Base-by-base conservation (phyloP, 768 basidiomycete genomes). In the Brasilioporus rufonigricans region DNA sequence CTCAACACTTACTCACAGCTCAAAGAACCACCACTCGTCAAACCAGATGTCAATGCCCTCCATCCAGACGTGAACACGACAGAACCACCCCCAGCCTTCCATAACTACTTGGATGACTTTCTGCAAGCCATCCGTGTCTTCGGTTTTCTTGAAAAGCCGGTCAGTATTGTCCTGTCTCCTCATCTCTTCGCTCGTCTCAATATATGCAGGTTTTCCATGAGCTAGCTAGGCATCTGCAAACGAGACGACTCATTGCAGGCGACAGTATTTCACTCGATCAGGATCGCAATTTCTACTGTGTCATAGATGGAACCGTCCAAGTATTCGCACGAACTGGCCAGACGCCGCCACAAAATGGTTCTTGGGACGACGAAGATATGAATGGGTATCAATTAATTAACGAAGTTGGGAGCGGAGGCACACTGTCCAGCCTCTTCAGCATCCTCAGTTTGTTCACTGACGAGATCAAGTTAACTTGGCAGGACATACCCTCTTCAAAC, bases 41-140 rank as follows among this genome's bases (percentile, higher is more conserved):
- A 93, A 63, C 83, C 88, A 0, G 90, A 92, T 65, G 87, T 86
- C 14, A 89, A 89, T 60, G 89, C 91, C 62, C 80, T 93, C 40
- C 94, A 96, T 73, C 94, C 94, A 2, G 93, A 97, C 68, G 88
- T 96, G 21, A 93, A 93, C 56, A 82, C 87, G 16, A 71, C 77
- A 64, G 86, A 89, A 50, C 77, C 85, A 14, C 82, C 84, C 0
- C 82, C 89, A 13, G 80, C 89, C 1, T 94, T 98, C 68, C 94
- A 96, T 69, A 95, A 96, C 64, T 98, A 98, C 63, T 79, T 98
- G 26, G 96, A 98, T 68, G 97, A 99, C 65, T 98, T 99, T 68
- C 72, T 98, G 51, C 89, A 95, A 62, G 97, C 97, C 12, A 91
- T 99, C 53, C 83, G 95, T 44, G 91, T 99, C 11, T 99, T 99